Evolutionary conservation across 768 basidiomycete species (phyloP), one percentile per base, ranked within the genome.

Genomic region (Russula dissimulans): DNA sequence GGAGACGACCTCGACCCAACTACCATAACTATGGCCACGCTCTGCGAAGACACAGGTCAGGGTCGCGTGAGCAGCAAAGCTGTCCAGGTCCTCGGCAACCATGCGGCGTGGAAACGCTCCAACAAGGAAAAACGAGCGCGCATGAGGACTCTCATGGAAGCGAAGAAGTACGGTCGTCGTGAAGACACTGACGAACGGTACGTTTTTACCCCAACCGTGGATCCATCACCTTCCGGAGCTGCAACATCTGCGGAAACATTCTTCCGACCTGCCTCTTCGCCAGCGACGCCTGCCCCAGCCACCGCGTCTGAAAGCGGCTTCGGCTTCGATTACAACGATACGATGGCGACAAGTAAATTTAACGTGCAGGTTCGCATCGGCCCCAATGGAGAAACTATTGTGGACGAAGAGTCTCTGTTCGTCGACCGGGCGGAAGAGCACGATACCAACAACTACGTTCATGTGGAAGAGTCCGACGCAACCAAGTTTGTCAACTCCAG

Each of bases 301-400:
- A 71, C 68, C 6, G 82, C 81, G 31, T 74, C 76, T n/a, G 79
- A 76, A 34, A 38, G 5, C 32, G 81, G 77, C 2, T 77, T 79
- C 47, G 85, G 79, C 15, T 89, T 91, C 64, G 85, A 89, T 67
- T 92, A 92, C 67, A 74, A 79, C 6, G 77, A 87, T 67, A 70
- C 79, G 42, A 66, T 92, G 63, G 71, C 83, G 8, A 80, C 83
- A 0, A 90, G 86, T 68, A 83, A 84, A 17, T 90, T 80, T 68
- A 92, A 86, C 63, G 89, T 89, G 5, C 92, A 94, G 74, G 82
- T 95, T 64, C 85, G 90, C 39, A 86, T 92, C 56, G 91, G 89
- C 11, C 86, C 90, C 8, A 91, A 87, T 65, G 92, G 92, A 57
- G 86, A 92, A 72, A 86, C 89, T 7, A 81, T 94, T 52, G 81